These are phyloP conservation scores for Suillus discolor DNA, from an alignment of 768 basidiomycete species.

Conservation along the genomic window DNA sequence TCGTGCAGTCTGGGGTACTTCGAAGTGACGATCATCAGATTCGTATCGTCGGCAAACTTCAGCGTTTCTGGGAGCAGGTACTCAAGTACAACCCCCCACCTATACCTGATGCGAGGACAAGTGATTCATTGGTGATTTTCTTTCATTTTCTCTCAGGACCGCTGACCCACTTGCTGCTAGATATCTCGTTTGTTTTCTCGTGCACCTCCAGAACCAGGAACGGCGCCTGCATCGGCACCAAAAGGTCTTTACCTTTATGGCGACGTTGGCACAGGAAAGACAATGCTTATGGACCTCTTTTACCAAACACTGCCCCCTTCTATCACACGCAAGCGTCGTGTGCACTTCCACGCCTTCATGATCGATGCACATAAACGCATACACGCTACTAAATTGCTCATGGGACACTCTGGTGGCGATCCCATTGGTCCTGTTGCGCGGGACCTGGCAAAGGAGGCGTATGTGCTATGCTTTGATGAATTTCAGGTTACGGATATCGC, in stretches of 20 bases:
- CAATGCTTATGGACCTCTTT: constrained; percentile 99
- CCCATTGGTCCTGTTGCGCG: constrained; percentile 86
- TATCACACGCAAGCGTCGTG: constrained; percentile 75
- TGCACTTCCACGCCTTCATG: constrained; percentile 99
- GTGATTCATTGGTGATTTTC: constrained; percentile 35
- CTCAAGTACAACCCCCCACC: constrained; percentile 69
- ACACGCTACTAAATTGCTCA: constrained; percentile 75
- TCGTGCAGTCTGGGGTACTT: constrained; percentile 56
- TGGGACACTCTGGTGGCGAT: constrained; percentile 73
- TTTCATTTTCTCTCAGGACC: constrained; percentile 33
- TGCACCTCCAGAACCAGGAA: constrained; percentile 18
- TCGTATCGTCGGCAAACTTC: constrained; percentile 79
- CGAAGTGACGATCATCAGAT: constrained; percentile 81
- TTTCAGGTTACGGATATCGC: constrained; percentile 99
- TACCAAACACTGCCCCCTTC: constrained; percentile 76
- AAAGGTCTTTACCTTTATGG: constrained; percentile 95
- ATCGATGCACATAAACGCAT: constrained; percentile 95
- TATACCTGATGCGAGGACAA: constrained; percentile 44
- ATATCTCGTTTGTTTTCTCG: constrained; percentile 34
- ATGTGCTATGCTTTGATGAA: constrained; percentile 94
- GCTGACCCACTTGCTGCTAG: constrained; percentile 14
- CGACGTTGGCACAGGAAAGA: constrained; percentile 96
- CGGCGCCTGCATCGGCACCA: constrained; percentile 58
- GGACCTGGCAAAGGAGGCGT: constrained; percentile 82
- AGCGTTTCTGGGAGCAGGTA: constrained; percentile 76